Conservation (phyloP, 140 eudicot genomes). For the Anethum foeniculum region DNA sequence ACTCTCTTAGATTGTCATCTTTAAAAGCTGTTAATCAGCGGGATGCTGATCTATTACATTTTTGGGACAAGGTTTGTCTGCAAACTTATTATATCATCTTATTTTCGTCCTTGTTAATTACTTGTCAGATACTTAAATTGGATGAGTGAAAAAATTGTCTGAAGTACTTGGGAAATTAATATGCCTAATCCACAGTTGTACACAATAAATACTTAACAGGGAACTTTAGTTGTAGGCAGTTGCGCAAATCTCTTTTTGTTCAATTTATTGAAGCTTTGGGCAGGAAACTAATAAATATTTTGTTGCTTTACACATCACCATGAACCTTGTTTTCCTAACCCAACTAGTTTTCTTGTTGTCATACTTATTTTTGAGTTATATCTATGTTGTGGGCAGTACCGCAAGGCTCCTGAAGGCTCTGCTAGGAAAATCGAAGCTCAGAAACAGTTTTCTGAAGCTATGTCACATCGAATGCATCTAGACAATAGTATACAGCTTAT, state of each 20-base stretch:
- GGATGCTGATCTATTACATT: constrained; percentile 86
- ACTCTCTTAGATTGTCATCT: constrained; percentile 32
- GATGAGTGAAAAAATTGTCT: not conserved
- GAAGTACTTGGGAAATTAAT: not conserved
- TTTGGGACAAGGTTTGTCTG: constrained; percentile 70
- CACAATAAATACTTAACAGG: not conserved
- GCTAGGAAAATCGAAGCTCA: constrained; percentile 59
- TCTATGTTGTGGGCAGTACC: constrained; percentile 39
- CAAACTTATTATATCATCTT: not conserved
- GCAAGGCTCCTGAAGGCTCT: constrained; percentile 91
- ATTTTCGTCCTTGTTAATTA: not conserved
- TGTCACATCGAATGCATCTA: constrained; percentile 81
- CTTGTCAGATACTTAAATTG: not conserved
- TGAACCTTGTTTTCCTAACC: not conserved
- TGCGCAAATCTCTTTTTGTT: not conserved
- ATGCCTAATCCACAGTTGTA: not conserved
- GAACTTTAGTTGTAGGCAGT: not conserved
- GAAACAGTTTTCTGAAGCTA: constrained; percentile 59
- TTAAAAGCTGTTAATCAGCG: constrained; percentile 76
- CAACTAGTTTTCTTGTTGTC: not conserved
- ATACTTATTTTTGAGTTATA: not conserved
- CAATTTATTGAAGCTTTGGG: not conserved
- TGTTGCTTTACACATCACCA: not conserved
- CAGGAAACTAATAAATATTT: not conserved
- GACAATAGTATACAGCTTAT: constrained; percentile 57